Evolutionary conservation across 306 rosid genomes (phyloP), one percentile per base, ranked within the genome.

Genomic region (Ochetophila trinervis): DNA sequence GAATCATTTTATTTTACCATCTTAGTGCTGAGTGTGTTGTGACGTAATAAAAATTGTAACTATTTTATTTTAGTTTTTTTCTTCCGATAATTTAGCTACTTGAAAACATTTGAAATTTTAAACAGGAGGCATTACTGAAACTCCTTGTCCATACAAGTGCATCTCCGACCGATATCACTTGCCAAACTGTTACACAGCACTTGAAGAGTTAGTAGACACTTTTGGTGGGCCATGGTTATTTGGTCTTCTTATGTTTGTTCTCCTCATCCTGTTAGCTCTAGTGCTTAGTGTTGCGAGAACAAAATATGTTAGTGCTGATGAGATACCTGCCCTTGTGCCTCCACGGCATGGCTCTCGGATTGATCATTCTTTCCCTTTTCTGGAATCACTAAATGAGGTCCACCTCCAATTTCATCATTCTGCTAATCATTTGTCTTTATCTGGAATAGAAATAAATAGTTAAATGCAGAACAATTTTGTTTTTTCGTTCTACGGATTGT

Each of bases 321-420:
- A 93, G 60, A 61, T 84, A 68, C 87, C 87, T 0, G 71, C 84
- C 34, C 68, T 71, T 60, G 74, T 66, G n/a, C 86, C 94, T 67
- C 82, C 95, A 71, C 95, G 76, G 62, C 87, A 80, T 79, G 87
- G 82, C 34, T 70, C 91, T 75, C 87, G 86, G 73, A 71, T 93
- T 53, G 89, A 86, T 78, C 79, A 89, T 74, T 93, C 97, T 65
- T 93, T 93, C 71, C 98, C 98, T 60, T 93, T 93, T 78, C 87
- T 93, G 57, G 96, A 93, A 79, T 93, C 98, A 4, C 72, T 93
- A 72, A 93, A 89, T 81, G 98, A 93, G 97, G 98, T 93, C 55
- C 71, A 40, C 63, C 54, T 67, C 81, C 47, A 57, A 50, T 60
- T 68, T 73, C 56, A 61, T 74, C 58, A 62, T 67, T 51, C 36